These are phyloP conservation scores for Gliomastix tumulicola DNA, from an alignment of 2,329 filamentous ascomycete species.

Conservation along the genomic window DNA sequence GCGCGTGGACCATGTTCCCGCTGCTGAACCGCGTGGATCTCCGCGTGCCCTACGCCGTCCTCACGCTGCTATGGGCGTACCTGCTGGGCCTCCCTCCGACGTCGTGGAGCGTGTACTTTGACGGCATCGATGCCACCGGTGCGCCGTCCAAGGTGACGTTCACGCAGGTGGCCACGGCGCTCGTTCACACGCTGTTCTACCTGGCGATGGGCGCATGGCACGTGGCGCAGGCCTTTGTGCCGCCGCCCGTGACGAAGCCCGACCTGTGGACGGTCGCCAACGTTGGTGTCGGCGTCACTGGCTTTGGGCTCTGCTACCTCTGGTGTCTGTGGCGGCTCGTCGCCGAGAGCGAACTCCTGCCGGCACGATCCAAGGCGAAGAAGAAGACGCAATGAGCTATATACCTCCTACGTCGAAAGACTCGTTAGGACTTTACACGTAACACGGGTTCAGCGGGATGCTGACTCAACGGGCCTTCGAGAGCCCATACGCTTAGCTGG, in stretches of 20 bases:
- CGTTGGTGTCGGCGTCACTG: conserved; percentile 75
- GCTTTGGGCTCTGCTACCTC: conserved; percentile 80
- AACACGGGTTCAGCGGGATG: no score
- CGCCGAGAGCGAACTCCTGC: conserved; percentile 49
- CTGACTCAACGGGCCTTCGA: no score
- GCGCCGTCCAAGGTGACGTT: conserved; percentile 15
- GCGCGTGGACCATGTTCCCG: conserved; percentile 90
- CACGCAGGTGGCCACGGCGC: conserved; percentile 46
- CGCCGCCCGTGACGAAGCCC: conserved; percentile 69
- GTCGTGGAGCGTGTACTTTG: conserved; percentile 61
- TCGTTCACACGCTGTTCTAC: conserved; percentile 74
- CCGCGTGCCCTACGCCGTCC: conserved; percentile 73
- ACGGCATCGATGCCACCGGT: conserved; percentile 25
- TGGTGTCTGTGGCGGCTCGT: conserved; percentile 77
- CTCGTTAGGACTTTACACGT: no score
- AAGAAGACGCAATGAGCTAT: conserved; percentile 19
- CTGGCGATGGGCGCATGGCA: conserved; percentile 76
- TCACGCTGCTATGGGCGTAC: conserved; percentile 86
- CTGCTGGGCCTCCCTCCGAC: conserved; percentile 80
- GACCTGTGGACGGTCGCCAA: conserved; percentile 94
- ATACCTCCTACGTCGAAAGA: no score
- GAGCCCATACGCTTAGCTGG: no score
- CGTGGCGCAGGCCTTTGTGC: conserved; percentile 59
- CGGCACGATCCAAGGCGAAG: conserved; percentile 23
- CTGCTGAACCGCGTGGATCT: conserved; percentile 81